A percentile compares a stretch with the other conserved stretches of the same genome.
Conservation (phyloP, 306 rosid genomes). For the Corylus heterophylla region DNA sequence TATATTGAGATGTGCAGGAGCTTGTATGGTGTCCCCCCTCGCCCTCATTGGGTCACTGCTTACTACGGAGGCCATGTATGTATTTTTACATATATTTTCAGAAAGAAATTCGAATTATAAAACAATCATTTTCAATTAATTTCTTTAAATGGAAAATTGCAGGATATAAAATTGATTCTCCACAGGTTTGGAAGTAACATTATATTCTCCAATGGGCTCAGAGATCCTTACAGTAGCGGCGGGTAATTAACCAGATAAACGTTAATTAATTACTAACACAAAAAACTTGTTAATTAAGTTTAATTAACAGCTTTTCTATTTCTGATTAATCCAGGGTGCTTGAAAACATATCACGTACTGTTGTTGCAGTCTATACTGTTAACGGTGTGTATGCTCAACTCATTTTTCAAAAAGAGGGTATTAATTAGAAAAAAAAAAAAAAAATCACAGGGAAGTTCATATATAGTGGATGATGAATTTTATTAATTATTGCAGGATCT, state of each 20-base stretch:
- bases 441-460: slow-evolving; percentile 23
- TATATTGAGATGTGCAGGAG: slow-evolving; percentile 30
- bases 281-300: neutral
- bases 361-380: slow-evolving; percentile 32
- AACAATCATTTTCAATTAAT: neutral
- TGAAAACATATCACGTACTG: slow-evolving; percentile 38
- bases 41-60: slow-evolving; percentile 59
- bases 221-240: slow-evolving; percentile 62
- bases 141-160: slow-evolving; percentile 10
- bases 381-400: slow-evolving; percentile 28
- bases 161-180: slow-evolving; percentile 54
- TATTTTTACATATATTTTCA: neutral
- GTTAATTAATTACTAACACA: neutral
- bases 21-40: slow-evolving; percentile 53
- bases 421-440: slow-evolving; percentile 1
- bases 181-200: slow-evolving; percentile 32
- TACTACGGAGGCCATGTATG: slow-evolving; percentile 77
- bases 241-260: slow-evolving; percentile 38
- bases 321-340: slow-evolving; percentile 40
- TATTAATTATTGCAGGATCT: slow-evolving; percentile 41
- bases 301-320: neutral
- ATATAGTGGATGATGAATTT: neutral
- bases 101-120: neutral
- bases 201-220: slow-evolving; percentile 52
- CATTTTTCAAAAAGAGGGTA: slow-evolving; percentile 2